Evolutionary conservation across 345 rosid species (phyloP).

Genomic region (Euclidium syriacum): DNA sequence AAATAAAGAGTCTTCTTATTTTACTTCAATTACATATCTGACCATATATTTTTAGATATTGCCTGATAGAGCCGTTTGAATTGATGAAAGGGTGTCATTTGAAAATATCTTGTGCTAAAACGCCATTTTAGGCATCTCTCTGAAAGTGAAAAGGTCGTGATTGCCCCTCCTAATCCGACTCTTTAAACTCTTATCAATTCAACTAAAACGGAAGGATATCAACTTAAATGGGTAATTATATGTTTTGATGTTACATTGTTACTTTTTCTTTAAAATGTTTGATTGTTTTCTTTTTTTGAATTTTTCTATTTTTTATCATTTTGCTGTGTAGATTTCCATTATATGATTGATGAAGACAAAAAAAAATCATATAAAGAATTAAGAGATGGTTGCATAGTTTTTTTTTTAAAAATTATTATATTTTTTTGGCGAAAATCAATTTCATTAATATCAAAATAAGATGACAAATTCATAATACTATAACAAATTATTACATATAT

Average conservation of each 20-base stretch:
- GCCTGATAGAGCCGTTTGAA: not conserved
- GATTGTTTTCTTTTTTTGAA: not conserved
- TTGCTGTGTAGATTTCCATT: no score
- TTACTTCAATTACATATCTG: slow-evolving; percentile 3
- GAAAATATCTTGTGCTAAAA: not conserved
- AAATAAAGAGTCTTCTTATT: slow-evolving; percentile 21
- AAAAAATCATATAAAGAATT: no score
- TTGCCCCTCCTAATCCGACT: not conserved
- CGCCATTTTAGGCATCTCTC: not conserved
- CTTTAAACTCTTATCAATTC: slow-evolving; percentile 7
- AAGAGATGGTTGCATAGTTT: no score
- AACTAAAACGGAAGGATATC: slow-evolving; percentile 26
- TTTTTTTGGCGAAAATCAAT: no score
- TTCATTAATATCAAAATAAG: no score
- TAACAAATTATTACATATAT: no score
- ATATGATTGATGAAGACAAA: no score
- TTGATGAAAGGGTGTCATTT: not conserved
- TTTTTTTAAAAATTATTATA: no score
- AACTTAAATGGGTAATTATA: slow-evolving; percentile 6
- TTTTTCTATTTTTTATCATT: not conserved
- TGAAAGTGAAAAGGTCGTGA: not conserved
- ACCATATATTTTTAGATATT: not conserved
- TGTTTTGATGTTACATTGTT: not conserved
- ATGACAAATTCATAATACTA: no score
- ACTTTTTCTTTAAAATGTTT: not conserved